A percentile compares a stretch with the other conserved stretches of the same genome.
Evolutionary conservation across 306 rosid species (phyloP).

Genomic region (Vigna radiata): DNA sequence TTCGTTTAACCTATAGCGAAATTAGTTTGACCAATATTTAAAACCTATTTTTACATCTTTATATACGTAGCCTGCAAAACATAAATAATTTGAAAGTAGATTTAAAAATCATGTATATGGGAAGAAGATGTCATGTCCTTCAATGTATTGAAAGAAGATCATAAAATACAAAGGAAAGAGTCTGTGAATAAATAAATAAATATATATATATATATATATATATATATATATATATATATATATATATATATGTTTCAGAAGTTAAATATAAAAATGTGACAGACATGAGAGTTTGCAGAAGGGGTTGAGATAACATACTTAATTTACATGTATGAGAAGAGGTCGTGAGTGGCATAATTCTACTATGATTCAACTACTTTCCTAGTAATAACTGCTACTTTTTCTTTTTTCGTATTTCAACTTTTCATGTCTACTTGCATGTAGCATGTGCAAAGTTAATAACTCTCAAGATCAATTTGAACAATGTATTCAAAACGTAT

Average conservation of each 20-base stretch:
- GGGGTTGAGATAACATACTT: not conserved
- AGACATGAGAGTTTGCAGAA: not conserved
- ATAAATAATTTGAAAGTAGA: not conserved
- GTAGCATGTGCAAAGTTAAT: slow-evolving; percentile 24
- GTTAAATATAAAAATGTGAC: not conserved
- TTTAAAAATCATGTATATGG: not conserved
- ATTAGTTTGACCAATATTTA: no score
- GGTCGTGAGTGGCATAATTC: not conserved
- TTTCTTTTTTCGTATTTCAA: not conserved
- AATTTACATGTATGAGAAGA: not conserved
- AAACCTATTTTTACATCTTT: no score
- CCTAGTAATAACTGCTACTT: not conserved
- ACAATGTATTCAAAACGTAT: not conserved
- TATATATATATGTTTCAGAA: no score
- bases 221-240: no score
- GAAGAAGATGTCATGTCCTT: no score
- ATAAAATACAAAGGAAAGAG: no score
- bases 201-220: no score
- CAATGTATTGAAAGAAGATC: no score
- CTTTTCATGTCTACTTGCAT: not conserved
- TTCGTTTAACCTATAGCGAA: no score
- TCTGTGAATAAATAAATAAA: no score
- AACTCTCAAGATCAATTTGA: not conserved
- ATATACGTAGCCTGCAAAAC: not conserved
- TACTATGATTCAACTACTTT: not conserved